phyloP scores from a whole-genome alignment of 495 filamentous ascomycete species.

The Ramalina intermedia region DNA sequence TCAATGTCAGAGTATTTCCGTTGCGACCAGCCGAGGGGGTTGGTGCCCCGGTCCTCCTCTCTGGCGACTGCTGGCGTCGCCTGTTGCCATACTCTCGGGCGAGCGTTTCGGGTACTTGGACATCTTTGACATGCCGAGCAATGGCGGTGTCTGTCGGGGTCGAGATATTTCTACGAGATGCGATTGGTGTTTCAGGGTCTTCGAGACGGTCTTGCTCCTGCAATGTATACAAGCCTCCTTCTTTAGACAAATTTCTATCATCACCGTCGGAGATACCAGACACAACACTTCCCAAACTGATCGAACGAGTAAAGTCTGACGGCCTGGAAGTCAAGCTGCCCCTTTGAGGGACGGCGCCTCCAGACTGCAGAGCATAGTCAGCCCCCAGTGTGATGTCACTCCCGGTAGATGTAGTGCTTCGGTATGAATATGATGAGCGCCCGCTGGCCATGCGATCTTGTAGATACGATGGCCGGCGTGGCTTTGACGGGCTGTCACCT shows the following conservation, averaged over 20 bases:
- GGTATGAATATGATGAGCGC: constrained; percentile 64
- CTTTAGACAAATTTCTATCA: constrained; percentile 26
- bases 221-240: constrained; percentile 44
- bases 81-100: constrained; percentile 66
- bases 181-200: constrained; percentile 31
- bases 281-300: constrained; percentile 90
- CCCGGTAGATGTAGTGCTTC: constrained; percentile 44
- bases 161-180: constrained; percentile 23
- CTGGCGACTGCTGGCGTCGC: constrained; percentile 39
- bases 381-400: constrained; percentile 65
- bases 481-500: background rate
- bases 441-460: constrained; percentile 60
- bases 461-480: constrained; percentile 52
- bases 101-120: constrained; percentile 79
- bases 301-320: constrained; percentile 51
- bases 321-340: constrained; percentile 35
- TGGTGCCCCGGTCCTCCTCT: constrained; percentile 33
- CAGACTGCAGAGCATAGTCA: constrained; percentile 75
- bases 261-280: constrained; percentile 69
- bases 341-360: constrained; percentile 51
- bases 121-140: constrained; percentile 70
- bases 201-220: constrained; percentile 35
- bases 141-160: constrained; percentile 79
- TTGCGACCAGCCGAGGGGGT: constrained; percentile 42
- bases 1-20: constrained; percentile 77